A percentile compares a stretch with the other conserved stretches of the same genome.
phyloP scores from a whole-genome alignment of 1,139 yeast genomes.

The Geotrichum phurueaensis region DNA sequence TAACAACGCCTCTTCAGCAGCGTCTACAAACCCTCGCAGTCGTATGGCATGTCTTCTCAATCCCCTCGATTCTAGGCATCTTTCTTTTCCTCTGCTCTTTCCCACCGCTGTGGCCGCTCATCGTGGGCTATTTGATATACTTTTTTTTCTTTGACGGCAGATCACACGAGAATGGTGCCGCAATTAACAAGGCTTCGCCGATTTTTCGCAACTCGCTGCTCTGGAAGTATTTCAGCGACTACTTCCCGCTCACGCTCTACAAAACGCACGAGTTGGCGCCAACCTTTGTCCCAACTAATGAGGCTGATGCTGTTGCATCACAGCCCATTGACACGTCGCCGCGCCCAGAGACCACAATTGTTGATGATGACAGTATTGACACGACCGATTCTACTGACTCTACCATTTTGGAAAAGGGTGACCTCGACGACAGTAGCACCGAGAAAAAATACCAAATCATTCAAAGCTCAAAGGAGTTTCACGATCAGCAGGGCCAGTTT shows the following conservation, averaged over 20 bases:
- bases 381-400: slow-evolving; percentile 4
- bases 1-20: slow-evolving; percentile 36
- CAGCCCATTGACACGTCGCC: background rate
- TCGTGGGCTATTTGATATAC: slow-evolving; percentile 51
- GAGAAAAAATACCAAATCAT: background rate
- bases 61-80: slow-evolving; percentile 53
- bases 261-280: slow-evolving; percentile 71
- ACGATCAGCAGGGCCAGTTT: background rate
- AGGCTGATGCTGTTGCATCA: background rate
- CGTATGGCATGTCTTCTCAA: slow-evolving; percentile 69
- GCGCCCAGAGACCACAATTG: background rate
- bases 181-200: slow-evolving; percentile 50
- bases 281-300: slow-evolving; percentile 44
- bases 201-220: slow-evolving; percentile 52
- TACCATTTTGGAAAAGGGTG: background rate
- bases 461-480: slow-evolving; percentile 6
- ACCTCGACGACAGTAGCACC: background rate
- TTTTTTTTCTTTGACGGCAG: slow-evolving; percentile 43
- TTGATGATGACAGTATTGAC: background rate
- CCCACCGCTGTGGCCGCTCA: slow-evolving; percentile 63
- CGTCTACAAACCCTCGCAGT: slow-evolving; percentile 68
- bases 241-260: slow-evolving; percentile 75
- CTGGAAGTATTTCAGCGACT: slow-evolving; percentile 73
- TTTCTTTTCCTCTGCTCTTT: slow-evolving; percentile 58
- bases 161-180: slow-evolving; percentile 70